Conservation (phyloP, 257 asterid species). For the Solanum chilense region DNA sequence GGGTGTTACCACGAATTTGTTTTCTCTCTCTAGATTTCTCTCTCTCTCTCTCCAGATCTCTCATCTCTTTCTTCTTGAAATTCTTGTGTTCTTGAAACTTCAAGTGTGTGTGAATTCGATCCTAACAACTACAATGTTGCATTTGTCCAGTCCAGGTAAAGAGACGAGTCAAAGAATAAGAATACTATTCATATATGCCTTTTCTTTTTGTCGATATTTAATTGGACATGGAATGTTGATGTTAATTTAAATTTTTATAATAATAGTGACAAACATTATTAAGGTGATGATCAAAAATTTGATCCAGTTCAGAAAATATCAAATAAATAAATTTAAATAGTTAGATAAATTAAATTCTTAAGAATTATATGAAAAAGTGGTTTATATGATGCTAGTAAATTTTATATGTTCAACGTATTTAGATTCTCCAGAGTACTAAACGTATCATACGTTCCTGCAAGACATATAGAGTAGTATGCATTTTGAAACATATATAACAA, state of each 20-base stretch:
- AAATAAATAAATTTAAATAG: background rate
- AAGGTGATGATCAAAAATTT: background rate
- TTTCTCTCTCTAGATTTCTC: no score
- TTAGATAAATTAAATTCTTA: background rate
- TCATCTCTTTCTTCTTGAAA: no score
- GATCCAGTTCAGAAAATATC: background rate
- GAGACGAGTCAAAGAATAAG: background rate
- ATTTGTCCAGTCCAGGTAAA: background rate
- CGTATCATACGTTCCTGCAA: background rate
- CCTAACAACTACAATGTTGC: background rate
- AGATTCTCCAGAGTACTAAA: background rate
- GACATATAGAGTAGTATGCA: background rate
- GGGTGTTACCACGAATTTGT: no score
- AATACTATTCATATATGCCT: background rate
- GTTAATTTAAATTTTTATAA: background rate
- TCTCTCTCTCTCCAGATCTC: no score
- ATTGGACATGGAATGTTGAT: background rate
- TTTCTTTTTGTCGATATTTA: background rate
- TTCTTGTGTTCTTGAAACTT: no score
- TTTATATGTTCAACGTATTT: background rate
- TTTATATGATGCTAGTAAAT: background rate
- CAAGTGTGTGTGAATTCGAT: no score
- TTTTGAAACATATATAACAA: background rate
- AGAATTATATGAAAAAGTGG: background rate
- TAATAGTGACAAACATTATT: background rate